A percentile compares a stretch with the other conserved stretches of the same genome.
Evolutionary conservation across 1,139 yeast genomes (phyloP).

Genomic region (Yamadazyma blattariae): DNA sequence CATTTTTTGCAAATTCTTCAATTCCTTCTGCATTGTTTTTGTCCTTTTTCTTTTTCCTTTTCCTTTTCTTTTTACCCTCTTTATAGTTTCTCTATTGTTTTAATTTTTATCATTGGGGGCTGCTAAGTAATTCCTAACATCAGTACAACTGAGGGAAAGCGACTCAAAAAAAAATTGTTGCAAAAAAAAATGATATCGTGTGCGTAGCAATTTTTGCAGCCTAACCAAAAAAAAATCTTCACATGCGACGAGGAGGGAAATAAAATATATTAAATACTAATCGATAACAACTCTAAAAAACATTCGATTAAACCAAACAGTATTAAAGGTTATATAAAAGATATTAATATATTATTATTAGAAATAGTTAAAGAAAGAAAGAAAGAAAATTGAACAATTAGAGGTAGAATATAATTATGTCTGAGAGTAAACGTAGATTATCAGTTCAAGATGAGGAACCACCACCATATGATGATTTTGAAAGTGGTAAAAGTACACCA

Average conservation of each 20-base stretch:
- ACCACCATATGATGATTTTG: slow-evolving; percentile 3
- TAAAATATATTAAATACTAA: background rate
- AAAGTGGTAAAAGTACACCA: slow-evolving; percentile 7
- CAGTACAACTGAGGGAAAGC: no score
- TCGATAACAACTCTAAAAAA: background rate
- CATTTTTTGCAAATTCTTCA: no score
- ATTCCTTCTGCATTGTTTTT: no score
- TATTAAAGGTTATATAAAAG: no score
- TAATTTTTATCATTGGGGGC: no score
- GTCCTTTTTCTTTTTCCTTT: no score
- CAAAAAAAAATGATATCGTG: slow-evolving; percentile 1
- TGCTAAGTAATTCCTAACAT: no score
- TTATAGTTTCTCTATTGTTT: no score
- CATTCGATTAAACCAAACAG: background rate
- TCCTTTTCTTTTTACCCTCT: no score
- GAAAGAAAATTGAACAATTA: background rate
- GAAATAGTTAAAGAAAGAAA: no score
- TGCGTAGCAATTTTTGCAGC: slow-evolving; percentile 2
- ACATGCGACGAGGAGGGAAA: slow-evolving; percentile 9
- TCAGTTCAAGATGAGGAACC: slow-evolving; percentile 5
- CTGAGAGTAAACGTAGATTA: slow-evolving; percentile 7
- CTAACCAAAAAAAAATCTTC: slow-evolving; percentile 3
- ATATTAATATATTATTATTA: no score
- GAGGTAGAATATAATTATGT: slow-evolving; percentile 1
- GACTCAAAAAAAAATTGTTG: background rate